Percentiles rank a stretch among this genome's conserved stretches.
These are phyloP conservation scores for Sphaerulina populicola DNA, from an alignment of 2,329 filamentous ascomycete species.

Conservation along the genomic window DNA sequence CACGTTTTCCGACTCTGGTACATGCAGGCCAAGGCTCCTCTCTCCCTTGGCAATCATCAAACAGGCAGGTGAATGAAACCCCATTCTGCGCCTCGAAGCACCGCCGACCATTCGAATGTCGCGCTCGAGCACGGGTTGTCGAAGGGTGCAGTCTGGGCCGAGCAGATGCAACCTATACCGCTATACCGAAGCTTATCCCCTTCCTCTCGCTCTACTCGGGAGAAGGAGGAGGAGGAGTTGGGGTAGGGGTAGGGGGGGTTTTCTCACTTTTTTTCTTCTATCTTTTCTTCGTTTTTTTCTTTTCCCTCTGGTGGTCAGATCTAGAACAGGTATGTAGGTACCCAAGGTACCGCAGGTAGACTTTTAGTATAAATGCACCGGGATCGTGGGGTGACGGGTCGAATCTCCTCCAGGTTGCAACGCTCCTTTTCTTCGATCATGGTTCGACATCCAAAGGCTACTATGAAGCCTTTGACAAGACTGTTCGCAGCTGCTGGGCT, in stretches of 20 bases:
- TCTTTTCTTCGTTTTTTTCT: no score
- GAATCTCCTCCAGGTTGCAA: constrained; percentile 14
- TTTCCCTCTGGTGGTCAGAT: no score
- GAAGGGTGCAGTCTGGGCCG: constrained; percentile 5
- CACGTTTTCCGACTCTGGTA: constrained; percentile 5
- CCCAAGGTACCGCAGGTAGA: not conserved
- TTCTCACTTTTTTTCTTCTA: no score
- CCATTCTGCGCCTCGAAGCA: not conserved
- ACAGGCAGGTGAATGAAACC: constrained; percentile 10
- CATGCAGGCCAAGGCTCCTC: constrained; percentile 8
- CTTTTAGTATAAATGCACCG: constrained; percentile 2
- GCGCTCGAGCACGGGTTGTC: not conserved
- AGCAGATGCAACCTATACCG: constrained; percentile 3
- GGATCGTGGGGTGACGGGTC: not conserved
- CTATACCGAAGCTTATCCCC: constrained; percentile 7
- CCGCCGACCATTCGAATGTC: constrained; percentile 4
- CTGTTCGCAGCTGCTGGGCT: constrained; percentile 10
- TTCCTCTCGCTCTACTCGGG: not conserved
- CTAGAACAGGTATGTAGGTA: no score
- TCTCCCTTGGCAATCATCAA: constrained; percentile 8
- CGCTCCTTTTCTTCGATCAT: constrained; percentile 3
- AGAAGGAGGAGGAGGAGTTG: not conserved
- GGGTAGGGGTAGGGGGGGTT: no score
- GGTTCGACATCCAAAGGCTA: constrained; percentile 3
- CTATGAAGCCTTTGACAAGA: constrained; percentile 13